Conservation (phyloP, 1,139 yeast species). For the Magnusiomyces ingens region DNA sequence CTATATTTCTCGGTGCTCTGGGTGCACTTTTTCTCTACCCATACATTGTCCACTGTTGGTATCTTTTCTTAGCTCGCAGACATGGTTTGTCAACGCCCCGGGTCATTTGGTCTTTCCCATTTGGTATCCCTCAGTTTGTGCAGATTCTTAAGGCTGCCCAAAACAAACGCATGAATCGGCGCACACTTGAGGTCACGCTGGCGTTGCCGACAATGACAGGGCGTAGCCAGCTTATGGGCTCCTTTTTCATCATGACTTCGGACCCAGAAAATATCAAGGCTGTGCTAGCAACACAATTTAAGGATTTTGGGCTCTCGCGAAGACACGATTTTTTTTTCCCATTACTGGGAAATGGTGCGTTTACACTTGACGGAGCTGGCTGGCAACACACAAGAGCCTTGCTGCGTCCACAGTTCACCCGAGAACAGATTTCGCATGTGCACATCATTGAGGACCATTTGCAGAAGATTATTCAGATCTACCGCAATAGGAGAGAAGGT, state of each 20-base stretch:
- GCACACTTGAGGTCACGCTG: not conserved
- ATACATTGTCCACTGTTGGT: no score
- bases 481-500: slow-evolving; percentile 28
- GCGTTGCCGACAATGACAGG: not conserved
- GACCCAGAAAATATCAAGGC: slow-evolving; percentile 43
- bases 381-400: slow-evolving; percentile 54
- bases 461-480: slow-evolving; percentile 34
- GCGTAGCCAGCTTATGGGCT: slow-evolving; percentile 10
- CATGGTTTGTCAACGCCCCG: not conserved
- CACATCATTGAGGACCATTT: slow-evolving; percentile 42
- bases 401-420: slow-evolving; percentile 52
- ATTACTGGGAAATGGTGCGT: slow-evolving; percentile 50
- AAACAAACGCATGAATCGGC: not conserved
- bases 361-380: slow-evolving; percentile 48
- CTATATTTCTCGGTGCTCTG: no score
- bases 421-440: slow-evolving; percentile 49
- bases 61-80: no score
- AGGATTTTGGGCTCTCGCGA: slow-evolving; percentile 45
- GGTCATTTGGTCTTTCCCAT: slow-evolving; percentile 1
- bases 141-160: not conserved
- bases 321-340: slow-evolving; percentile 41
- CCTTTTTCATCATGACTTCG: slow-evolving; percentile 29
- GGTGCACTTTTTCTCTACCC: no score
- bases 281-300: slow-evolving; percentile 37
- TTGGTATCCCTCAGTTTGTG: slow-evolving; percentile 6